phyloP scores from a whole-genome alignment of 129 eudicot species.

The Pulicaria dysenterica region DNA sequence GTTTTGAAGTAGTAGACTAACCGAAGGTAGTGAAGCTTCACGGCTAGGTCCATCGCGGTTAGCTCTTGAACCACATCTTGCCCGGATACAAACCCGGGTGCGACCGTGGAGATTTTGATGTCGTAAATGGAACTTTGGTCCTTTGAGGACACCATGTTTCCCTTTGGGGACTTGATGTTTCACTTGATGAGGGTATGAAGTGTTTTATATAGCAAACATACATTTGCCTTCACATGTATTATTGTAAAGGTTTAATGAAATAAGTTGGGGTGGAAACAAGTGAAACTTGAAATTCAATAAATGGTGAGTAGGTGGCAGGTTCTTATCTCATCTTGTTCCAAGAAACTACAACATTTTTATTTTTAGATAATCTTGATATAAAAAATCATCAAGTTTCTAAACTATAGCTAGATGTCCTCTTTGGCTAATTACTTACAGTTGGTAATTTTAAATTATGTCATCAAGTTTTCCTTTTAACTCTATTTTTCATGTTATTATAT shows the following conservation, averaged over 20 bases:
- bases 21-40: constrained; percentile 83
- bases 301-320: too few species aligned
- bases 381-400: too few species aligned
- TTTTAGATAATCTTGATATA: too few species aligned
- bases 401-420: too few species aligned
- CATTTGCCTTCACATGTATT: background rate
- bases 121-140: constrained; percentile 41
- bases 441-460: too few species aligned
- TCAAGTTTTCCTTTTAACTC: too few species aligned
- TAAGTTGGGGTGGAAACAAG: background rate
- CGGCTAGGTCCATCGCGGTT: constrained; percentile 63
- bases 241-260: background rate
- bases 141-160: constrained; percentile 37
- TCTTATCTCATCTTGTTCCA: too few species aligned
- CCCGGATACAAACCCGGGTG: constrained; percentile 53
- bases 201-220: constrained; percentile 14
- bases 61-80: constrained; percentile 52
- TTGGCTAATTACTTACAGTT: too few species aligned
- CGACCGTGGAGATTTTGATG: constrained; percentile 54
- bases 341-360: too few species aligned
- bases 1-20: constrained; percentile 55
- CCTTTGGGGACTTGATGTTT: background rate
- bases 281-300: background rate
- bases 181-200: background rate
- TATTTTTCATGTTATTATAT: too few species aligned